These are phyloP conservation scores for Colletotrichum sp. DNA, from an alignment of 2,329 filamentous ascomycete species.

Conservation along the genomic window DNA sequence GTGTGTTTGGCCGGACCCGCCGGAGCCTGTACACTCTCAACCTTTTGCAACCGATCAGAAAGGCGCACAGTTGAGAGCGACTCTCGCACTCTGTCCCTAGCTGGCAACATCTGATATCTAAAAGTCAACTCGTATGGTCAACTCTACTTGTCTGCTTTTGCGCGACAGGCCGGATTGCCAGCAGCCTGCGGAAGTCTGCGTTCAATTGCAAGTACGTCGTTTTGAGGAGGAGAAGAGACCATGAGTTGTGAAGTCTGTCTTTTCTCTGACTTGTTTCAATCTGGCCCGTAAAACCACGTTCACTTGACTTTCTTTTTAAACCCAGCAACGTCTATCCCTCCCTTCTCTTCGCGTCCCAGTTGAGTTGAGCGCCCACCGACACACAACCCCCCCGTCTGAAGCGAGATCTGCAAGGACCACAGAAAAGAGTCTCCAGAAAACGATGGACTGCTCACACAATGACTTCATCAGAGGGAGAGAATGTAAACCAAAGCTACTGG, in stretches of 20 bases:
- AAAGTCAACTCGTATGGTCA: not conserved
- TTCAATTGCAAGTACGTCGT: not conserved
- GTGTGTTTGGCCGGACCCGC: conserved; percentile 2
- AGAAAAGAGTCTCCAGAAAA: not conserved
- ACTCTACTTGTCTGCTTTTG: not conserved
- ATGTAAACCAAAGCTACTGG: not conserved
- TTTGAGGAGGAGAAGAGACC: not conserved
- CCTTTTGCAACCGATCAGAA: not conserved
- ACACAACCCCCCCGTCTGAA: not conserved
- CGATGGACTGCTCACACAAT: not conserved
- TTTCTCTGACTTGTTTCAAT: not conserved
- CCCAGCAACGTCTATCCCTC: not conserved
- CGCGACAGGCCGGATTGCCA: not conserved
- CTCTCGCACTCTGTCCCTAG: not conserved
- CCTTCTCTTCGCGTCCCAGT: not conserved
- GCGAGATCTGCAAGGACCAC: not conserved
- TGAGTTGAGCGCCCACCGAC: not conserved
- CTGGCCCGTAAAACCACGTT: not conserved
- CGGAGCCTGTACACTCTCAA: not conserved
- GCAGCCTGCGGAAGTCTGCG: not conserved
- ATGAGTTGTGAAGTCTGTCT: not conserved
- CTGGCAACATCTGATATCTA: not conserved
- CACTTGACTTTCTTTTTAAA: not conserved
- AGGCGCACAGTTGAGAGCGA: not conserved
- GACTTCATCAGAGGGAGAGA: not conserved